A percentile compares a stretch with the other conserved stretches of the same genome.
These are phyloP conservation scores for Trichosporon sp. DNA, from an alignment of 1,284 basidiomycete genomes.

Conservation along the genomic window DNA sequence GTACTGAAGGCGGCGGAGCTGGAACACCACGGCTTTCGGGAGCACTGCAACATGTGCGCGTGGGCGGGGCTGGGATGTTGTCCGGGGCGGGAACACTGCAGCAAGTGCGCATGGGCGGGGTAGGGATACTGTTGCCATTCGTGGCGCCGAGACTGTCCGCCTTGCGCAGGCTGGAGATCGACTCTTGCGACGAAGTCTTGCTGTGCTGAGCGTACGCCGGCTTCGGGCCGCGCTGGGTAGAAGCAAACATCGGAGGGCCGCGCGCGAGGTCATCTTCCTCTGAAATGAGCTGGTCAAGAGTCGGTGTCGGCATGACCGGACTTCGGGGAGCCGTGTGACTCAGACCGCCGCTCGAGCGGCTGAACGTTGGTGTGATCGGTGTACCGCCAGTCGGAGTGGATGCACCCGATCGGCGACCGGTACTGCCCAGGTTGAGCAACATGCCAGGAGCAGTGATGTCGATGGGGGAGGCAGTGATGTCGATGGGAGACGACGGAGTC, in stretches of 20 bases:
- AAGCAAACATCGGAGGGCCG: not conserved
- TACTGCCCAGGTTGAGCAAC: not conserved
- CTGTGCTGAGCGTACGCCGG: not conserved
- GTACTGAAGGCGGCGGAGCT: too few relatives aligned
- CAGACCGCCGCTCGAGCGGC: not conserved
- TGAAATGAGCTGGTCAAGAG: not conserved
- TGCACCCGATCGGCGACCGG: not conserved
- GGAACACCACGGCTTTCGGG: too few relatives aligned
- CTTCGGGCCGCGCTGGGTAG: not conserved
- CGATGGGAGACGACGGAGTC: not conserved
- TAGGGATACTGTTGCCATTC: constrained; percentile 3
- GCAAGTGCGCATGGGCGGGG: constrained; percentile 9
- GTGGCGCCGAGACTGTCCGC: not conserved
- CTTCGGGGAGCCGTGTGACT: not conserved
- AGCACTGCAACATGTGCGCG: too few relatives aligned
- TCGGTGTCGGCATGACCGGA: not conserved
- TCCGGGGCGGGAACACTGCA: not conserved
- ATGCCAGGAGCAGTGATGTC: not conserved
- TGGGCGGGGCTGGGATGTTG: not conserved
- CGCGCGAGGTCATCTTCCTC: not conserved
- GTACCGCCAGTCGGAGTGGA: not conserved
- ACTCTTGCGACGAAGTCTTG: not conserved
- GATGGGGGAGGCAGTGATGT: not conserved
- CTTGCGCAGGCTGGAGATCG: not conserved
- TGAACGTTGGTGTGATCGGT: not conserved